Base-by-base conservation (phyloP, 2,329 filamentous ascomycete species). In the Fusarium piperis region DNA sequence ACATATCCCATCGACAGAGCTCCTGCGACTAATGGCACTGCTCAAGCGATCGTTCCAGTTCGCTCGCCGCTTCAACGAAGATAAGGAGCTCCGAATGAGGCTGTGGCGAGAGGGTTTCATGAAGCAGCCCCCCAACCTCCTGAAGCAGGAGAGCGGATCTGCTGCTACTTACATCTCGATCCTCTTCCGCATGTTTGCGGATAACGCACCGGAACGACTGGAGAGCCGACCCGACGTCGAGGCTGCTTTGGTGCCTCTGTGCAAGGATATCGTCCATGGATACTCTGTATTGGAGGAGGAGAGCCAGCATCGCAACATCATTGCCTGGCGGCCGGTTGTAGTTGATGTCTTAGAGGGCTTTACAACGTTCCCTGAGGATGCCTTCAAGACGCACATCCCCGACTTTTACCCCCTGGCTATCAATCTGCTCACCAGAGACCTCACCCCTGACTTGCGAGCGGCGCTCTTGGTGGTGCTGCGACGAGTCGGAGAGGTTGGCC, bases 21-120 rank as follows among this genome's bases (percentile, higher is more conserved):
- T 99, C 0, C 87, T 99, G 20, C 91, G 95, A 3, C 87, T 99
- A 15, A 99, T 99, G 97, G 90, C 89, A 1, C 87, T 99, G 1
- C 87, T 99, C 32, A 99, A 99, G 83, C 96, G 97, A 79, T 96
- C 93, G 30, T 99, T 97, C 83, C 91, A 97, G 66, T 99, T 99
- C 75, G 96, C 97, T 48, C 95, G 97, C 78, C 93, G 92, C 76
- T 99, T 99, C 87, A 99, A 99, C 81, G 94, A 94, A 71, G 95
- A 99, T 83, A 97, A 97, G 82, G 96, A 98, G 74, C 86, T 99
- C 38, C 91, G 96, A 51, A 97, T 97, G 88, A 90, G 94, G 18
- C 87, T 99, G 18, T 99, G 97, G 94, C 89, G 94, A 57, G 96
- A 99, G 80, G 96, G 97, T 1, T 99, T 99, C 86, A 99, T 99